Evolutionary conservation across 768 basidiomycete genomes (phyloP), one percentile per base, ranked within the genome.

Genomic region (Lentinula boryana): DNA sequence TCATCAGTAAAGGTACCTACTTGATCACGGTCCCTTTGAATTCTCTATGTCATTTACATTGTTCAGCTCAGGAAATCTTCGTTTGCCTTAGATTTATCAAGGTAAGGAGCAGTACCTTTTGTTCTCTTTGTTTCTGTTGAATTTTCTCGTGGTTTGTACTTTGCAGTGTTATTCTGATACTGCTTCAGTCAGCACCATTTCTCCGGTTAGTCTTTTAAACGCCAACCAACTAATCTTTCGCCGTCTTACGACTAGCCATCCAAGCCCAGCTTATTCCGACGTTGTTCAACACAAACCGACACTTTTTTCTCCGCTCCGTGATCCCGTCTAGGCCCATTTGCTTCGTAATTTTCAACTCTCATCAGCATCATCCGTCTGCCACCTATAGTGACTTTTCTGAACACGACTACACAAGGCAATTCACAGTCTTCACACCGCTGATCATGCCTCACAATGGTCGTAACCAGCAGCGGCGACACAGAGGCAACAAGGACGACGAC

Each of bases 401-500:
- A 12, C 46, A 48, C 46, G 21, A 48, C 46, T 9, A 48, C 7
- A 38, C 36, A 38, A 38, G 9, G 9, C 36, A 23, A 23, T 15
- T 8, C 31, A 16, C 46, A 50, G 31, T 4, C 23, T 18, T 27
- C 9, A 8, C 15, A 27, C 49, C 9, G 9, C n/a, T 33, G 31
- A 51, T 36, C 63, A 76, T 79, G 75, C 75, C 73, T 41, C 78
- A 81, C 61, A 74, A 72, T 67, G 75, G 76, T 66, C 50, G 50
- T 35, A 51, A 51, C 33, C 78, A 75, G 64, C 74, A 76, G 67
- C 79, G 83, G 68, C 76, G 82, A 66, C 79, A 81, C 69, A 80
- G 82, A 70, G 74, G 72, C 59, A 77, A 77, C 71, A 83, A 79
- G 63, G 79, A 80, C 66, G 78, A 80, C 65, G 81, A 84, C 66